phyloP scores from a whole-genome alignment of 2,329 filamentous ascomycete species.

The Xenoacremonium recifei region DNA sequence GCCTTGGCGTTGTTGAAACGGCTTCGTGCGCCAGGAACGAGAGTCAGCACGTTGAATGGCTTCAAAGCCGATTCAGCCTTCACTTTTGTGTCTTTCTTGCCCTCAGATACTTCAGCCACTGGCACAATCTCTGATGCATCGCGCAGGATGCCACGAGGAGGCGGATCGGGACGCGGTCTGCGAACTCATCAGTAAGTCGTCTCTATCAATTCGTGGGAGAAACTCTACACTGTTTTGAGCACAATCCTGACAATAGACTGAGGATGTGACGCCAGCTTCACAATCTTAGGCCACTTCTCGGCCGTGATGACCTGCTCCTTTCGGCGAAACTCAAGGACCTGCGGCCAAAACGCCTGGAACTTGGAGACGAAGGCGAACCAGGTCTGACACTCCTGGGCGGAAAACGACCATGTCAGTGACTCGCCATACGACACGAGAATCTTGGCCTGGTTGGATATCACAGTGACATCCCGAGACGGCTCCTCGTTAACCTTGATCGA shows the following conservation, averaged over 20 bases:
- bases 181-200: background rate
- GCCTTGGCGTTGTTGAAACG: background rate
- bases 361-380: constrained; percentile 45
- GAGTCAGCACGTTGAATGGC: constrained; percentile 19
- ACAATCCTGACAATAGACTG: constrained; percentile 21
- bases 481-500: constrained; percentile 29
- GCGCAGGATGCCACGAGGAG: constrained; percentile 13
- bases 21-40: constrained; percentile 6
- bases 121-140: background rate
- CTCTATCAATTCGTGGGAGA: too few relatives aligned
- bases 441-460: constrained; percentile 12
- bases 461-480: constrained; percentile 21
- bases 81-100: background rate
- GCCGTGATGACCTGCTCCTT: constrained; percentile 27
- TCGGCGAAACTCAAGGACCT: constrained; percentile 34
- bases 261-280: constrained; percentile 23
- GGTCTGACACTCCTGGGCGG: constrained; percentile 37
- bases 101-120: too few relatives aligned
- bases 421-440: constrained; percentile 36
- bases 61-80: too few relatives aligned
- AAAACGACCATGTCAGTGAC: constrained; percentile 38
- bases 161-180: constrained; percentile 12
- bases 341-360: constrained; percentile 44
- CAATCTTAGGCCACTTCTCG: constrained; percentile 28
- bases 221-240: constrained; percentile 22